Conservation (phyloP, 257 asterid species). For the Penstemon davidsonii region DNA sequence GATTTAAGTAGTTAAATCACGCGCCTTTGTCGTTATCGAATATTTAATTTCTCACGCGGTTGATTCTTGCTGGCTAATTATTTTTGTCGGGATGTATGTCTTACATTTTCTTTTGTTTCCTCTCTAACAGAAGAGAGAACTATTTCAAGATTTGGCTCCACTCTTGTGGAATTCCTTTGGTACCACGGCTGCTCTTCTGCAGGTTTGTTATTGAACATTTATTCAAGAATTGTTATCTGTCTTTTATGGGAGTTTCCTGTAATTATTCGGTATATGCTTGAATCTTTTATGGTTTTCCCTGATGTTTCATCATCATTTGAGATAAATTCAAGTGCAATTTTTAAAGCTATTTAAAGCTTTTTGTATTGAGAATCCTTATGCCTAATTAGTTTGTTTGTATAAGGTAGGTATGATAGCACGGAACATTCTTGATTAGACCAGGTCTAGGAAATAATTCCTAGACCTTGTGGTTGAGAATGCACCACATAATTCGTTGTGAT, state of each 20-base stretch:
- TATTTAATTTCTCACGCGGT: neutral
- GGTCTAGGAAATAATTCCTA: too few relatives aligned
- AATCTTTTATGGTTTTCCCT: neutral
- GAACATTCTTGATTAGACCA: too few relatives aligned
- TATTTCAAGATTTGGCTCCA: slow-evolving; percentile 95
- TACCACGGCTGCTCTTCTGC: slow-evolving; percentile 88
- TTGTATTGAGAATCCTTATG: too few relatives aligned
- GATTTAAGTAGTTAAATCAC: neutral
- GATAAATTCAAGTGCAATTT: neutral
- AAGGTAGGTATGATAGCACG: too few relatives aligned
- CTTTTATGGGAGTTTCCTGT: neutral
- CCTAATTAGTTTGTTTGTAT: too few relatives aligned
- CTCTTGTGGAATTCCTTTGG: slow-evolving; percentile 92
- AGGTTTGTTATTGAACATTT: slow-evolving; percentile 48
- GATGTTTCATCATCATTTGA: neutral
- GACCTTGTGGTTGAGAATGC: too few relatives aligned
- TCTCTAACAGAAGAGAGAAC: slow-evolving; percentile 69
- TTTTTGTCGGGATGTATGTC: neutral
- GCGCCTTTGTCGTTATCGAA: neutral
- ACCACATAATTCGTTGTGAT: too few relatives aligned
- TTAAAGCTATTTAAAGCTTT: too few relatives aligned
- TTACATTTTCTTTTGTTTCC: slow-evolving; percentile 27
- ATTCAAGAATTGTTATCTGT: neutral
- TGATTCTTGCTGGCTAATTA: neutral
- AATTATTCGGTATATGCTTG: slow-evolving; percentile 13